Evolutionary conservation across 495 filamentous ascomycete species (phyloP).

Genomic region (Tuber umbilicatum): DNA sequence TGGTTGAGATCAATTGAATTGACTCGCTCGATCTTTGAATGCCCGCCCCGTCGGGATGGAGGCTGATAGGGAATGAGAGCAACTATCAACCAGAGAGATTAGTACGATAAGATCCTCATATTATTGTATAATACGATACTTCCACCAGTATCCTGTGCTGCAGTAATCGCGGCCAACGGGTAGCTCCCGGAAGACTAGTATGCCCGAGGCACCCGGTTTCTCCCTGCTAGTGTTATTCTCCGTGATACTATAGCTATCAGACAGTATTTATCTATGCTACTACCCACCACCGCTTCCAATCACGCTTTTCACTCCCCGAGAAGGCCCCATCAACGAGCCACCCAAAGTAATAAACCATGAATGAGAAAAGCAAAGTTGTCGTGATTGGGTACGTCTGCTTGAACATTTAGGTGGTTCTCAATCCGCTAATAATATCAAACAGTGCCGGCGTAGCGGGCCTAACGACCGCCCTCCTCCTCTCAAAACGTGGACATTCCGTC

Average conservation of each 20-base stretch:
- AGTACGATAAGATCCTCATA: neutral
- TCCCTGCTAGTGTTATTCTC: too few species aligned
- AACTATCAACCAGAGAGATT: neutral
- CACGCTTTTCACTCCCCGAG: neutral
- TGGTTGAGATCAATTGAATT: neutral
- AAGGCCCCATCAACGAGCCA: neutral
- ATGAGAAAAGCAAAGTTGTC: neutral
- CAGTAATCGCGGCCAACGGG: neutral
- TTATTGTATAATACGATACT: neutral
- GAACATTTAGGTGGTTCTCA: neutral
- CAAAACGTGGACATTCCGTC: conserved; percentile 63
- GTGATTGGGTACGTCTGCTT: neutral
- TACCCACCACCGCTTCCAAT: neutral
- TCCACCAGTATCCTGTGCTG: neutral
- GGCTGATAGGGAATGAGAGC: neutral
- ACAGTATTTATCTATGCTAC: neutral
- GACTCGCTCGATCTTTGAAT: neutral
- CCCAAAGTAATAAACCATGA: neutral
- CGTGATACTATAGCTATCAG: too few species aligned
- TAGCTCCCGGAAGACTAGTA: neutral
- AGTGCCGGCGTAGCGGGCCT: conserved; percentile 89
- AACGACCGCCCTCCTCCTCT: conserved; percentile 80
- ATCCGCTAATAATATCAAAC: conserved; percentile 5
- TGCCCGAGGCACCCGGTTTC: too few species aligned
- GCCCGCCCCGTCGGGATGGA: neutral